Evolutionary conservation across 208 protist species (phyloP).

Genomic region (Herpetomonas samuelpessoai): DNA sequence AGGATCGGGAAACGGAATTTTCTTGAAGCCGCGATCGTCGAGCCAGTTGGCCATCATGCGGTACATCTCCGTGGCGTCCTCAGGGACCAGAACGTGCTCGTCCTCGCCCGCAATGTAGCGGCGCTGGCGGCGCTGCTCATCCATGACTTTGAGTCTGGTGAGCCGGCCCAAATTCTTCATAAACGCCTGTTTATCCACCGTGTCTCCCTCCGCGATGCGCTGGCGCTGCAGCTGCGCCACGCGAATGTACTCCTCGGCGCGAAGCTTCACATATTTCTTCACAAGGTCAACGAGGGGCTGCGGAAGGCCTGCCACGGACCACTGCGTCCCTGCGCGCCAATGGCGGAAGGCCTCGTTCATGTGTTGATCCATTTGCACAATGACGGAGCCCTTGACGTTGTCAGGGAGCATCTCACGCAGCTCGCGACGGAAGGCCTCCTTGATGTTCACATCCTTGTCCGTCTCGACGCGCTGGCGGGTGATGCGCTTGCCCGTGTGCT

Average conservation of each 20-base stretch:
- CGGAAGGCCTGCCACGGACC: conserved; percentile 98
- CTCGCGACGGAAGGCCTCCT: conserved; percentile 99
- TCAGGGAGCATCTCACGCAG: conserved; percentile 99
- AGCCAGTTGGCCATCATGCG: conserved; percentile 99
- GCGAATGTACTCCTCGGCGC: conserved; percentile 99
- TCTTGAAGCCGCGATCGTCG: conserved; percentile 98
- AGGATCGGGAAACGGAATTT: conserved; percentile 99
- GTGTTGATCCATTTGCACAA: conserved; percentile 99
- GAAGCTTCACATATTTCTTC: conserved; percentile 99
- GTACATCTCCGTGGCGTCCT: conserved; percentile 99
- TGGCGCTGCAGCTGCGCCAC: conserved; percentile 99
- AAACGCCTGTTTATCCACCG: conserved; percentile 99
- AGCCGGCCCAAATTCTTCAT: conserved; percentile 99
- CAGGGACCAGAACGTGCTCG: conserved; percentile 74
- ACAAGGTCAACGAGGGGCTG: conserved; percentile 99
- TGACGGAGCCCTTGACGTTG: conserved; percentile 96
- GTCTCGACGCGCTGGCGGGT: conserved; percentile 99
- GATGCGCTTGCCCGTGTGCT: conserved; percentile 98
- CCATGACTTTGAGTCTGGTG: conserved; percentile 99
- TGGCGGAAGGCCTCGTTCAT: conserved; percentile 99
- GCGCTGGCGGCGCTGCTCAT: conserved; percentile 99
- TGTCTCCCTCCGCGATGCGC: conserved; percentile 98
- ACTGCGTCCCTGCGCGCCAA: conserved; percentile 99
- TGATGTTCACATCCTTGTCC: conserved; percentile 99
- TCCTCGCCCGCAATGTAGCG: conserved; percentile 99